Evolutionary conservation across 257 asterid genomes (phyloP).

Genomic region (Solanum peruvianum): DNA sequence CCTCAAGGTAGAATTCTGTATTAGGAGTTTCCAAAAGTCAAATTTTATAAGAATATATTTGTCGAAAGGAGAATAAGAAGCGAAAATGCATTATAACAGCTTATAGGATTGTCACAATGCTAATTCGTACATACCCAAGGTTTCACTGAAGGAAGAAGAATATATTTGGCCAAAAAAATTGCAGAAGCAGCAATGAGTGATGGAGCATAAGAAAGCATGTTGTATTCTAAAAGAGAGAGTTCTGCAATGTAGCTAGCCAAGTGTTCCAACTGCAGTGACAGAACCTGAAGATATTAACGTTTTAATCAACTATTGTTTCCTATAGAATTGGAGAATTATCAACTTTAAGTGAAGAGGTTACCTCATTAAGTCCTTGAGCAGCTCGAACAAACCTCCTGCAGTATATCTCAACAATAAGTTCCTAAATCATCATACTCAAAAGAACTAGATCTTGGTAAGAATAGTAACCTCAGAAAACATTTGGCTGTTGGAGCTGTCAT

Average conservation of each 20-base stretch:
- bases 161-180: constrained; percentile 35
- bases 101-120: background rate
- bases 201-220: constrained; percentile 35
- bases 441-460: background rate
- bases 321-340: background rate
- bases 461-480: constrained; percentile 67
- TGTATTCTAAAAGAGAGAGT: constrained; percentile 37
- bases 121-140: constrained; percentile 45
- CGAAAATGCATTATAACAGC: background rate
- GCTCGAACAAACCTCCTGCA: constrained; percentile 79
- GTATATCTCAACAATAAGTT: background rate
- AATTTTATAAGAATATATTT: background rate
- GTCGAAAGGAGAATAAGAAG: background rate
- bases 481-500: constrained; percentile 79
- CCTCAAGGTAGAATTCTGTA: constrained; percentile 45
- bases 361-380: constrained; percentile 81
- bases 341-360: background rate
- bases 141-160: constrained; percentile 20
- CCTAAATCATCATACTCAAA: background rate
- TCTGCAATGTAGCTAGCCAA: constrained; percentile 41
- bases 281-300: constrained; percentile 7
- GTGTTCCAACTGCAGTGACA: constrained; percentile 68
- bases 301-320: background rate
- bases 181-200: constrained; percentile 46
- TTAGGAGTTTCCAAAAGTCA: background rate